phyloP scores from a whole-genome alignment of 257 asterid species.

The Nicotiana tabacum region DNA sequence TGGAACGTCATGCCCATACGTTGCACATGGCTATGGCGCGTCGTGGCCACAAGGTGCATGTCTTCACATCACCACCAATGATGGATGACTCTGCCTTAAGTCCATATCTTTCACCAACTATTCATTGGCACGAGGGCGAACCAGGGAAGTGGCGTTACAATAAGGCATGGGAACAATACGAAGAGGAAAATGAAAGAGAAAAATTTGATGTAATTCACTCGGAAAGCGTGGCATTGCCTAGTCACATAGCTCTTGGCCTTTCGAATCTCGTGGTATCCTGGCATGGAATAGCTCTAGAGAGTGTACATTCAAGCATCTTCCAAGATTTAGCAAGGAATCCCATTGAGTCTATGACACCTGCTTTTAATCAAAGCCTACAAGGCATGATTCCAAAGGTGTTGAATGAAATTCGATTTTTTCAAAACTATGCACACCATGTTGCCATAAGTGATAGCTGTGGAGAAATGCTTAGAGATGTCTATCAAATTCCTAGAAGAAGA shows the following conservation, averaged over 20 bases:
- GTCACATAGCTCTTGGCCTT: conserved; percentile 45
- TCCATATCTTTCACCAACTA: conserved; percentile 23
- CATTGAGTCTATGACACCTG: conserved; percentile 43
- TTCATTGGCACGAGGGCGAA: conserved; percentile 80
- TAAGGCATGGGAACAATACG: conserved; percentile 75
- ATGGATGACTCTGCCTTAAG: not conserved
- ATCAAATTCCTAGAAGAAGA: conserved; percentile 62
- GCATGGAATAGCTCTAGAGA: conserved; percentile 94
- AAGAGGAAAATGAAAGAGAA: conserved; percentile 36
- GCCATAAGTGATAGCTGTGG: conserved; percentile 93
- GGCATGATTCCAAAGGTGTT: conserved; percentile 73
- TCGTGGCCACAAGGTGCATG: conserved; percentile 71
- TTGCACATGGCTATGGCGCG: conserved; percentile 64
- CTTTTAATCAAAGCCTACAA: conserved; percentile 49
- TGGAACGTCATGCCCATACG: conserved; percentile 93
- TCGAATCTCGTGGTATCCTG: conserved; percentile 77
- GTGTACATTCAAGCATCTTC: conserved; percentile 72
- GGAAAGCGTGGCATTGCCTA: conserved; percentile 87
- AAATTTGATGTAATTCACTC: conserved; percentile 74
- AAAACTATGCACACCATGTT: conserved; percentile 73
- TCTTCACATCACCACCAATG: conserved; percentile 64
- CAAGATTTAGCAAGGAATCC: conserved; percentile 58
- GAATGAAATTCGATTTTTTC: conserved; percentile 72
- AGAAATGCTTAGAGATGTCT: conserved; percentile 79
- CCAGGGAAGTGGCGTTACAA: conserved; percentile 70